Base-by-base conservation (phyloP, 257 asterid genomes). In the Lithospermum erythrorhizon region DNA sequence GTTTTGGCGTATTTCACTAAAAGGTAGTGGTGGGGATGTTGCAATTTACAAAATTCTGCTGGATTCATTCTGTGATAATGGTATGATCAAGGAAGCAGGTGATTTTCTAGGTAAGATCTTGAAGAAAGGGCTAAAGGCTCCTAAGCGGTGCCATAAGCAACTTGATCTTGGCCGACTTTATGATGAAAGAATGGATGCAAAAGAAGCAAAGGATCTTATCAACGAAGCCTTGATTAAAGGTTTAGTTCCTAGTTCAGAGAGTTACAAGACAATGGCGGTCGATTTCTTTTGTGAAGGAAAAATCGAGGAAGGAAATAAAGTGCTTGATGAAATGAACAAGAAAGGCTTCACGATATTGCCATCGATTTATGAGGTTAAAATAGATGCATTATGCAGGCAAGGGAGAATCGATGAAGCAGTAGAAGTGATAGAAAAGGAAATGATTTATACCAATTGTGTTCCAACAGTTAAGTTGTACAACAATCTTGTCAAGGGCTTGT, bases 1-100 rank as follows among this genome's bases (percentile, higher is more conserved):
- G 95, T 82, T 88, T 63, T 83, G 95, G 95, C 84, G 87, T 76
- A 73, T 82, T 72, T 87, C 97, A 67, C 81, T 65, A 37, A 88
- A 84, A 82, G 95, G 96, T 41, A 75, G 90, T 64, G 87, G 90
- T 65, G 83, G 80, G 19, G 95, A 91, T 71, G 76, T 88, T 55
- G 78, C 94, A 5, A 68, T 84, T 23, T 88, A 88, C 58, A 73
- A 94, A 72, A 79, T 70, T 52, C 79, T 91, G 14, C 73, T 88
- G 69, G 90, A 88, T 78, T 74, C 95, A 25, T 61, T 91, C 29
- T 88, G 95, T 69, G 98, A 91, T 20, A 78, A 82, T 14, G 93
- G 87, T 41, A 83, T 76, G 62, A 72, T 80, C 6, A 81, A 86
- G 1, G 93, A 88, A 71, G 96, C 96, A 45, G 70, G 73, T 21